A percentile compares a stretch with the other conserved stretches of the same genome.
Conservation (phyloP, 2,329 filamentous ascomycete species). For the Diaporthe nobilis region DNA sequence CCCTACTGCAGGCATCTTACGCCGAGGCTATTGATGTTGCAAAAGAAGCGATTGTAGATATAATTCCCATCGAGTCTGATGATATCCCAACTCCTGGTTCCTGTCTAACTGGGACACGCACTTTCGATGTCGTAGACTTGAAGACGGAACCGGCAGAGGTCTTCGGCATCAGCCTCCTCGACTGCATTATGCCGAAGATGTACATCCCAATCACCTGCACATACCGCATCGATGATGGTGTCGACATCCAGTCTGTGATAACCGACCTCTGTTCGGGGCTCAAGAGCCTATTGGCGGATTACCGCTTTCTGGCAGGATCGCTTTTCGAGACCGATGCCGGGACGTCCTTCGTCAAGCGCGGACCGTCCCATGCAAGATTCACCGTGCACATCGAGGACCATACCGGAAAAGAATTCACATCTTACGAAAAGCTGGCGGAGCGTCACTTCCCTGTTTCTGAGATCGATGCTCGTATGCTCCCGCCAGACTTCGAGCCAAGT, state of each 20-base stretch:
- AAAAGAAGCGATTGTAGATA: conserved; percentile 1
- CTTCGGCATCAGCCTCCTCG: conserved; percentile 18
- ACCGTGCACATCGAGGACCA: conserved; percentile 20
- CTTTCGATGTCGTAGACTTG: neutral
- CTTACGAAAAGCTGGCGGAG: neutral
- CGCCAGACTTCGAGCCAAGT: neutral
- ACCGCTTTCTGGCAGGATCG: conserved; percentile 14
- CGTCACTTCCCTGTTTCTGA: conserved; percentile 22
- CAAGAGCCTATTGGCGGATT: conserved; percentile 6
- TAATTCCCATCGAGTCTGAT: neutral
- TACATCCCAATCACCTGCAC: conserved; percentile 21
- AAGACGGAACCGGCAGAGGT: neutral
- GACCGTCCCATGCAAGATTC: neutral
- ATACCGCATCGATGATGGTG: neutral
- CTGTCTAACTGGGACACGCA: neutral
- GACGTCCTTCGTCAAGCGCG: conserved; percentile 10
- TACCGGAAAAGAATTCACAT: neutral
- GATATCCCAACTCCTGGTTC: neutral
- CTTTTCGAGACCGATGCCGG: conserved; percentile 5
- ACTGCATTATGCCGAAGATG: conserved; percentile 31
- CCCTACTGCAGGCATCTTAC: neutral
- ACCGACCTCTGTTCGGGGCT: conserved; percentile 5
- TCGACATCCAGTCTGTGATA: neutral
- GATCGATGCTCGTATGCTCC: conserved; percentile 17
- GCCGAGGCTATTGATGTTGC: neutral